A percentile compares a stretch with the other conserved stretches of the same genome.
Evolutionary conservation across 2,329 filamentous ascomycete genomes (phyloP).

Genomic region (Huntiella decipiens): DNA sequence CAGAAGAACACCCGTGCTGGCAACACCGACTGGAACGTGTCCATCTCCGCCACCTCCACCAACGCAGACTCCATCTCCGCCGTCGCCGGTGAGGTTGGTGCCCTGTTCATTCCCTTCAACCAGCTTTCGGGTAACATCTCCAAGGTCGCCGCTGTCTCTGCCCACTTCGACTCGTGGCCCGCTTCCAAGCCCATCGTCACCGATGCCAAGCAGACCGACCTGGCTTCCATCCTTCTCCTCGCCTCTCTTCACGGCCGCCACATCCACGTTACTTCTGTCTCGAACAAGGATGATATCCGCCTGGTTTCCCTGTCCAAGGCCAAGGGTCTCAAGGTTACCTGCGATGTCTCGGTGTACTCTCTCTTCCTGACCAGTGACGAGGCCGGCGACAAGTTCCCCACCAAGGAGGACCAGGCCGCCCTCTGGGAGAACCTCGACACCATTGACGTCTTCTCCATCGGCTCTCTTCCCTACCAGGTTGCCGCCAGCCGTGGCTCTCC

Average conservation of each 20-base stretch:
- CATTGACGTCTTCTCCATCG: slow-evolving; percentile 65
- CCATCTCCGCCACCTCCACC: slow-evolving; percentile 51
- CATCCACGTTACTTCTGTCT: slow-evolving; percentile 63
- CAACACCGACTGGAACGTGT: slow-evolving; percentile 64
- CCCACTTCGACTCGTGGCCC: slow-evolving; percentile 64
- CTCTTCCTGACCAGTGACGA: slow-evolving; percentile 56
- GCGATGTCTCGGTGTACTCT: slow-evolving; percentile 64
- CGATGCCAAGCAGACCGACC: slow-evolving; percentile 60
- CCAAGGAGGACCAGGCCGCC: slow-evolving; percentile 46
- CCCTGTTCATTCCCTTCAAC: slow-evolving; percentile 69
- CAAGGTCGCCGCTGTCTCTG: slow-evolving; percentile 61
- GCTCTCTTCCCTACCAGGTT: slow-evolving; percentile 60
- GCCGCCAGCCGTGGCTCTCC: slow-evolving; percentile 32
- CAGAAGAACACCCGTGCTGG: slow-evolving; percentile 51
- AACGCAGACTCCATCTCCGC: slow-evolving; percentile 60
- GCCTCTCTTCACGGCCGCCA: slow-evolving; percentile 61
- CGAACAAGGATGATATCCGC: slow-evolving; percentile 61
- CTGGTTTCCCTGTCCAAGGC: slow-evolving; percentile 61
- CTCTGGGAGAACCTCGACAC: slow-evolving; percentile 55
- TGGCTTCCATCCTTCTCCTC: slow-evolving; percentile 61
- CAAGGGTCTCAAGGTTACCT: slow-evolving; percentile 67
- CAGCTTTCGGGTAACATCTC: slow-evolving; percentile 65
- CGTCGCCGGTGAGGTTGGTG: slow-evolving; percentile 55
- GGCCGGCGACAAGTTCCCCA: slow-evolving; percentile 46
- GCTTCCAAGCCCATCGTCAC: slow-evolving; percentile 62